Evolutionary conservation across 441 rosid genomes (phyloP).

Genomic region (Aleurites moluccanus): DNA sequence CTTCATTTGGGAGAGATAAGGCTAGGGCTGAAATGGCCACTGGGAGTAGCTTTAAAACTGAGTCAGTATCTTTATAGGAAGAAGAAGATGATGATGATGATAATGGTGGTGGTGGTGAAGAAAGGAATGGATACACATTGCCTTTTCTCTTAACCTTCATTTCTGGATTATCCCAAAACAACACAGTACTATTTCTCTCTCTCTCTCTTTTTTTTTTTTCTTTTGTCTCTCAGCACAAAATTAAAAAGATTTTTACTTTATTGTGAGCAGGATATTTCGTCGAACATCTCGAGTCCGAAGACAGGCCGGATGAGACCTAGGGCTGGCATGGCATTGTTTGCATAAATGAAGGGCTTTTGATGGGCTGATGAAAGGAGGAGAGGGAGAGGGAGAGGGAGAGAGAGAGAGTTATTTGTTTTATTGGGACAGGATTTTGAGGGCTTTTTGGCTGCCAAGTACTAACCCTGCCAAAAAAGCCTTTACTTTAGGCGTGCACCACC

Average conservation of each 20-base stretch:
- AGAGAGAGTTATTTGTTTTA: not conserved
- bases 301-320: not conserved
- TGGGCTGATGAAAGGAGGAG: not conserved
- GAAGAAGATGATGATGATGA: constrained; percentile 19
- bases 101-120: constrained; percentile 29
- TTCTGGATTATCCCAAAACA: constrained; percentile 8
- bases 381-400: not conserved
- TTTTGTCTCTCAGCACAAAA: too few species aligned
- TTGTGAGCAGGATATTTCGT: not conserved
- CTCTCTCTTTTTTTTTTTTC: too few species aligned
- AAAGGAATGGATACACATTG: constrained; percentile 44
- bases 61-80: constrained; percentile 33
- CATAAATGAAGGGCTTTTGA: too few species aligned
- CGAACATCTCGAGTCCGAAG: constrained; percentile 2
- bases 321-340: too few species aligned
- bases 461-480: not conserved
- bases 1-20: constrained; percentile 50
- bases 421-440: not conserved
- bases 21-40: constrained; percentile 53
- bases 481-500: not conserved
- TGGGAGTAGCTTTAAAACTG: constrained; percentile 58
- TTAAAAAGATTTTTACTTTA: not conserved
- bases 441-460: not conserved
- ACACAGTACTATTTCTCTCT: not conserved
- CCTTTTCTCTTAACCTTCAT: constrained; percentile 73